These are phyloP conservation scores for Pseudohyphozyma bogoriensis DNA, from an alignment of 768 basidiomycete species.

Conservation along the genomic window DNA sequence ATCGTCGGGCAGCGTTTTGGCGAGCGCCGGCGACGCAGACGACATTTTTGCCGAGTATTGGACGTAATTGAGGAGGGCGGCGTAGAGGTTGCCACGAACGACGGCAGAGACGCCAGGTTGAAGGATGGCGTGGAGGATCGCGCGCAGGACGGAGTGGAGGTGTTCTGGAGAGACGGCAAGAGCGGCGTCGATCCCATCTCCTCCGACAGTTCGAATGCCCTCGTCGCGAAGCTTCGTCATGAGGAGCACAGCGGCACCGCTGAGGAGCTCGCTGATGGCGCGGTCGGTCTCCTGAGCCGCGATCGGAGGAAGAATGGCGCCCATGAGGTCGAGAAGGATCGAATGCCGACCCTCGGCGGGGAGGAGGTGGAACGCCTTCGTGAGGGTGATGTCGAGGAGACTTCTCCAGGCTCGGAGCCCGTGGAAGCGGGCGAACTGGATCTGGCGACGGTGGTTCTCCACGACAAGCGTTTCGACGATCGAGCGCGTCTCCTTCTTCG, in stretches of 20 bases:
- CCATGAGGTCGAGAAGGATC: slow-evolving; percentile 80
- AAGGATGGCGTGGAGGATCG: slow-evolving; percentile 61
- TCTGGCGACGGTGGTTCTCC: slow-evolving; percentile 78
- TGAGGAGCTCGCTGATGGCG: slow-evolving; percentile 66
- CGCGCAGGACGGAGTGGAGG: slow-evolving; percentile 61
- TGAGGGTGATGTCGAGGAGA: slow-evolving; percentile 70
- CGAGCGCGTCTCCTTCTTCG: slow-evolving; percentile 60
- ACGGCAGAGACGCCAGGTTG: slow-evolving; percentile 70
- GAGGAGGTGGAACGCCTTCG: slow-evolving; percentile 73
- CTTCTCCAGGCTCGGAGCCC: slow-evolving; percentile 78
- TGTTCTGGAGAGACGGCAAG: slow-evolving; percentile 55
- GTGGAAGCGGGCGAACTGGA: slow-evolving; percentile 56
- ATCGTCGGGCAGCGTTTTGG: slow-evolving; percentile 9
- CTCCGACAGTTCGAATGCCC: slow-evolving; percentile 38
- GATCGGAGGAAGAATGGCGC: slow-evolving; percentile 63
- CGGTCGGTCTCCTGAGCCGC: slow-evolving; percentile 57
- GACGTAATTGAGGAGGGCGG: slow-evolving; percentile 76
- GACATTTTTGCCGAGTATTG: slow-evolving; percentile 42
- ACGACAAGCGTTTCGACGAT: slow-evolving; percentile 72
- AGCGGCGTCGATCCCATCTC: slow-evolving; percentile 45
- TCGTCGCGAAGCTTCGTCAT: slow-evolving; percentile 77
- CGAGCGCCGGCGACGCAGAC: slow-evolving; percentile 35
- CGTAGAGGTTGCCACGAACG: slow-evolving; percentile 90
- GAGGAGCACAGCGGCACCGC: slow-evolving; percentile 67
- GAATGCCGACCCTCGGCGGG: slow-evolving; percentile 74